Evolutionary conservation across 192 early-diverging fungal species (phyloP), one percentile per base, ranked within the genome.

Genomic region (Spizellomyces punctatus): DNA sequence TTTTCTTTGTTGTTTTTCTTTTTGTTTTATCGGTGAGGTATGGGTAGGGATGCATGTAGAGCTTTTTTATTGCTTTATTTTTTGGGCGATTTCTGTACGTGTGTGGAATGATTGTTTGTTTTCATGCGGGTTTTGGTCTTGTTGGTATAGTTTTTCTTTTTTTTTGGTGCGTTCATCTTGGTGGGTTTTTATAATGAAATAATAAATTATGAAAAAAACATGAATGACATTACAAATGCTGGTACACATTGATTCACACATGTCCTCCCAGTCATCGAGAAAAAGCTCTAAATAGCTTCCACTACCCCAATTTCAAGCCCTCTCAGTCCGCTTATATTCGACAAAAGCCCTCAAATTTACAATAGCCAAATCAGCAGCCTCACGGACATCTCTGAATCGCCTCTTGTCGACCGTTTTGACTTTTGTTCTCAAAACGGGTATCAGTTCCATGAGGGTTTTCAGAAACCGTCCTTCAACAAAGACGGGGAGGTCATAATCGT

Each of bases 301-400:
- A n/a, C n/a, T n/a, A n/a, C n/a, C n/a, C n/a, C n/a, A n/a, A 54
- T n/a, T 54, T 19, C 17, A 54, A 54, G 14, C 50, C 59, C 63
- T 21, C 80, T 96, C 96, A 6, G 78, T 80, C 46, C 87, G 84
- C 82, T 98, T 96, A 81, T 96, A 98, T 54, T 88, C 82, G 43
- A 98, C 86, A 81, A 98, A 98, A 10, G 88, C 91, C 27, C 86
- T 78, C 64, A 96, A 73, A 76, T 96, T 98, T 68, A 84, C 67
- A 41, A 90, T 74, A 6, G 88, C 92, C 74, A 95, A 90, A 57
- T 96, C 94, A 16, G 83, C 89, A 12, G 92, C 87, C 54, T 88
- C 83, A 43, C 94, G 86, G n/a, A 93, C 78, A 56, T 85, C 84
- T 41, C 84, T 78, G 56, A 84, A 62, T 73, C 86, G 92, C 58